A percentile compares a stretch with the other conserved stretches of the same genome.
Conservation (phyloP, 495 filamentous ascomycete species). For the Staphylotrichum longicolle region DNA sequence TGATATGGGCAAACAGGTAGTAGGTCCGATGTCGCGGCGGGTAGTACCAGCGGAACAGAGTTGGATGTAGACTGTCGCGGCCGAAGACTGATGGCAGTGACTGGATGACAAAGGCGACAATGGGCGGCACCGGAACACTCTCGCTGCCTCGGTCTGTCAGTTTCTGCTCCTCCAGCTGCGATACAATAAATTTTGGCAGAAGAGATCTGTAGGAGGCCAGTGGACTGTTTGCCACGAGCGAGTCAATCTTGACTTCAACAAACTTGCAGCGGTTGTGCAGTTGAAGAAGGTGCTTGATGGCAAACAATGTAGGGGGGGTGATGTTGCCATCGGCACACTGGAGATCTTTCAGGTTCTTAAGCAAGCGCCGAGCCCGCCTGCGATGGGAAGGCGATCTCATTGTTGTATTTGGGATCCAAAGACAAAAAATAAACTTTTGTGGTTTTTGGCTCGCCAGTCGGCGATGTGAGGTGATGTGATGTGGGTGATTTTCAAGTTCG, state of each 20-base stretch:
- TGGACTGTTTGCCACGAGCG: background rate
- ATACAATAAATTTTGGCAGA: constrained; percentile 35
- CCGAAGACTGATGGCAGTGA: constrained; percentile 18
- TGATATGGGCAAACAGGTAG: constrained; percentile 36
- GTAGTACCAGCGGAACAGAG: constrained; percentile 35
- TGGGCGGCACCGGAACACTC: constrained; percentile 24
- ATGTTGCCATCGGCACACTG: constrained; percentile 17
- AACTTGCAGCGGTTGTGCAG: constrained; percentile 13
- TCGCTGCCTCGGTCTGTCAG: constrained; percentile 29
- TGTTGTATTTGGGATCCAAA: background rate
- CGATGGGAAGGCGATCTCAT: constrained; percentile 9
- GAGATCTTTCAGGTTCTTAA: constrained; percentile 16
- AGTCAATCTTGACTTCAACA: constrained; percentile 19
- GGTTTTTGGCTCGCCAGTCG: background rate
- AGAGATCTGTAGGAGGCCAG: constrained; percentile 2
- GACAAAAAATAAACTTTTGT: background rate
- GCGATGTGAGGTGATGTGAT: background rate
- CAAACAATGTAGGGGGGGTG: constrained; percentile 18
- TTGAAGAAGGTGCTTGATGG: constrained; percentile 24
- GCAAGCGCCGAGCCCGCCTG: constrained; percentile 14
- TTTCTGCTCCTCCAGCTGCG: constrained; percentile 39
- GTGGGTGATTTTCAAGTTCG: background rate
- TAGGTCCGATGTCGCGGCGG: constrained; percentile 29
- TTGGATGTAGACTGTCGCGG: constrained; percentile 22
- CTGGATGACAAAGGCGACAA: constrained; percentile 27